Conservation (phyloP, 2,329 filamentous ascomycete species). For the Aureobasidium lini region DNA sequence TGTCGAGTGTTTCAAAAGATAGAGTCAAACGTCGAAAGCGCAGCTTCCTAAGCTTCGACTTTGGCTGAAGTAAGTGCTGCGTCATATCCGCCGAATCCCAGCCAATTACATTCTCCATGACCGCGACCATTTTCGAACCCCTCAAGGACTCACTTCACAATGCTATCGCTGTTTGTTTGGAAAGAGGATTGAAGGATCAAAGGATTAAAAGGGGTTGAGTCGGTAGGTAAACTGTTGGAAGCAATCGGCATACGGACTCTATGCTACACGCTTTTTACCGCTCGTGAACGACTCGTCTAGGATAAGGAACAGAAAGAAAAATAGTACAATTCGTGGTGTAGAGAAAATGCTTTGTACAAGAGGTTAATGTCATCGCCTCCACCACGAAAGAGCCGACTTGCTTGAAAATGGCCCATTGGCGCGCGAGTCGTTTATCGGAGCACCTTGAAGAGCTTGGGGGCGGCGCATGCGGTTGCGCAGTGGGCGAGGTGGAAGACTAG, state of each 20-base stretch:
- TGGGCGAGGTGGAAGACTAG: conserved; percentile 97
- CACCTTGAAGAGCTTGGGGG: conserved; percentile 87
- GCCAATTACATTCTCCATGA: neutral
- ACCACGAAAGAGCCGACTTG: conserved; percentile 9
- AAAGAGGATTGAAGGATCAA: too few relatives aligned
- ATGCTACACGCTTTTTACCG: conserved; percentile 11
- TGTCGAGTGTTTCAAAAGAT: neutral
- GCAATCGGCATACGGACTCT: conserved; percentile 6
- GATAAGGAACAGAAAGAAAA: conserved; percentile 4
- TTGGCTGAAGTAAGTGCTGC: neutral
- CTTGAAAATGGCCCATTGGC: neutral
- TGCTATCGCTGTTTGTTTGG: neutral
- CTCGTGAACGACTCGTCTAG: conserved; percentile 4
- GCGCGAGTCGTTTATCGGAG: conserved; percentile 61
- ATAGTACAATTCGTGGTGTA: conserved; percentile 15
- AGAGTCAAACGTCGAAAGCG: neutral
- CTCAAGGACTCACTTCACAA: too few relatives aligned
- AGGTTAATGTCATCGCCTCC: conserved; percentile 13
- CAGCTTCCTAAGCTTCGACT: neutral
- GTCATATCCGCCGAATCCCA: neutral
- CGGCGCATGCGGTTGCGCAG: conserved; percentile 87
- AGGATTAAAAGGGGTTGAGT: too few relatives aligned
- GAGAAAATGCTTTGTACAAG: conserved; percentile 13
- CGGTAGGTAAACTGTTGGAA: neutral
- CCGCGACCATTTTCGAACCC: neutral